phyloP scores from a whole-genome alignment of 2,329 filamentous ascomycete species.

The Fusarium lyarnte region DNA sequence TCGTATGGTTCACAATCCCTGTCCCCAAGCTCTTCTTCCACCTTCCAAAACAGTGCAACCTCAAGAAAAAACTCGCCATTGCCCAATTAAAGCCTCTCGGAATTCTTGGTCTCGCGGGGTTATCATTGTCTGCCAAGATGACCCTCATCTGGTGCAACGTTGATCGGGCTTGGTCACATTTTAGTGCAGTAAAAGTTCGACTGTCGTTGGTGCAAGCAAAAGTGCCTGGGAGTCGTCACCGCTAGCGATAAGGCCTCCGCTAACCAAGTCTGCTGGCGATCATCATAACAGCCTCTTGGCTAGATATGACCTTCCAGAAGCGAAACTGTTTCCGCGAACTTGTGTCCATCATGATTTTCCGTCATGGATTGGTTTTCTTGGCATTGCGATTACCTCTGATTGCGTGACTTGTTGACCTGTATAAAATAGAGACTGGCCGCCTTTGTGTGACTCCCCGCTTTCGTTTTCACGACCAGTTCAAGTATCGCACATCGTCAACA shows the following conservation, averaged over 20 bases:
- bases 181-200: neutral
- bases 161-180: neutral
- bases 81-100: neutral
- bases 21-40: constrained; percentile 1
- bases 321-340: constrained; percentile 9
- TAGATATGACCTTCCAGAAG: constrained; percentile 27
- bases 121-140: neutral
- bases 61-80: neutral
- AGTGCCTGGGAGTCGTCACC: neutral
- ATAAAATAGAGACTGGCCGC: neutral
- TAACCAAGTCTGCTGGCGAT: neutral
- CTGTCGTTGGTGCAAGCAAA: neutral
- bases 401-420: neutral
- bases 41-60: constrained; percentile 24
- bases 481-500: neutral
- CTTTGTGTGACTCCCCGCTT: no score
- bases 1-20: constrained; percentile 25
- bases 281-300: neutral
- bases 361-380: neutral
- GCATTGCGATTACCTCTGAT: neutral
- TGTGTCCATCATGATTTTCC: neutral
- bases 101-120: neutral
- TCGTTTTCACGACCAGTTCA: neutral
- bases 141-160: constrained; percentile 1
- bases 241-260: neutral